Evolutionary conservation across 2,329 filamentous ascomycete genomes (phyloP).

Genomic region (Scopulariopsis brevicaulis): DNA sequence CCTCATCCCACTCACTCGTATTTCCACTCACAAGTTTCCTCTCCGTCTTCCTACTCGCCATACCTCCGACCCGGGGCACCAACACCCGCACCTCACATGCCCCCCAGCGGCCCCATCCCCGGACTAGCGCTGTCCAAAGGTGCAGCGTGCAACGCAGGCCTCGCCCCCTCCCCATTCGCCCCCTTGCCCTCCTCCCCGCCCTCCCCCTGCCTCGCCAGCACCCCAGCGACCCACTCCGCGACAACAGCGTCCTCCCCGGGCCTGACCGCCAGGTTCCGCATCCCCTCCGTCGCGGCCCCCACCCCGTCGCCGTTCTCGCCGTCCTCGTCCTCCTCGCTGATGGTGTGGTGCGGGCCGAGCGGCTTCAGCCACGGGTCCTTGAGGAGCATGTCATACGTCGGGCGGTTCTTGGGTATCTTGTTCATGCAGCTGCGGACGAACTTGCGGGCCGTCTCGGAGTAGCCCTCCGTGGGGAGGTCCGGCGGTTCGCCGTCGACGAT

Average conservation of each 20-base stretch:
- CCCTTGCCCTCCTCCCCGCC: constrained; percentile 36
- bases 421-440: constrained; percentile 87
- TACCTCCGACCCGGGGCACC: no score
- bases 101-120: constrained; percentile 20
- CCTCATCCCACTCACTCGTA: neutral
- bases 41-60: no score
- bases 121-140: constrained; percentile 65
- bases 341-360: constrained; percentile 53
- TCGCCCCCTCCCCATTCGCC: constrained; percentile 24
- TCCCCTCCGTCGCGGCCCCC: neutral
- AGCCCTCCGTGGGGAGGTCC: constrained; percentile 66
- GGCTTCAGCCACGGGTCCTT: constrained; percentile 79
- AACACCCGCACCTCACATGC: neutral
- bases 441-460: constrained; percentile 67
- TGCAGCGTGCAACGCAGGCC: constrained; percentile 79
- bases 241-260: constrained; percentile 64
- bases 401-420: constrained; percentile 84
- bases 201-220: constrained; percentile 44
- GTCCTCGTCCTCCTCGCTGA: constrained; percentile 54
- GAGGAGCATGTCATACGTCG: constrained; percentile 84
- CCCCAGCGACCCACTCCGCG: constrained; percentile 68
- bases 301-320: constrained; percentile 26
- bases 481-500: constrained; percentile 97
- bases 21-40: neutral
- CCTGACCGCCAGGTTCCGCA: constrained; percentile 13